phyloP scores from a whole-genome alignment of 2,329 filamentous ascomycete genomes.

The Colletotrichum incanum region DNA sequence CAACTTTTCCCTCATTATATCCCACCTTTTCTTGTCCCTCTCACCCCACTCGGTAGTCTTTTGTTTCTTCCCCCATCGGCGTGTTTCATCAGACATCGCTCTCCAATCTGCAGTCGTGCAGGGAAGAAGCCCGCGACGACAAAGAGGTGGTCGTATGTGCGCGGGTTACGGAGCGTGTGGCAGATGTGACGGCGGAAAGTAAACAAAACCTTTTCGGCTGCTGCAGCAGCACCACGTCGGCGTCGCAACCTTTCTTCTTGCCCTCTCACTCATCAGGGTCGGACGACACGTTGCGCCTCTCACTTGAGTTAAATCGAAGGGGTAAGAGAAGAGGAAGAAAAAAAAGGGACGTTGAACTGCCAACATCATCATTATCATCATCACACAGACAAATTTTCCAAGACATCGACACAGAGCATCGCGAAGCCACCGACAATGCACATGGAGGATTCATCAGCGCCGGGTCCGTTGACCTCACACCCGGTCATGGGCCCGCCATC shows the following conservation, averaged over 20 bases:
- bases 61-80: neutral
- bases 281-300: neutral
- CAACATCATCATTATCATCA: neutral
- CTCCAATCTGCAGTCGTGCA: slow-evolving; percentile 1
- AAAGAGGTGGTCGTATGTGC: slow-evolving; percentile 24
- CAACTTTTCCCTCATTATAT: slow-evolving; percentile 1
- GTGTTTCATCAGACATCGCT: neutral
- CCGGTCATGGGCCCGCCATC: slow-evolving; percentile 30
- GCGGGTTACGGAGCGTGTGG: slow-evolving; percentile 22
- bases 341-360: neutral
- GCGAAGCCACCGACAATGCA: slow-evolving; percentile 16
- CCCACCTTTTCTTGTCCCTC: neutral
- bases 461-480: slow-evolving; percentile 43
- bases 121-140: slow-evolving; percentile 35
- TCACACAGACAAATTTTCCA: neutral
- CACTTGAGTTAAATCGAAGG: neutral
- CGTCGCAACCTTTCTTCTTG: neutral
- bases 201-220: slow-evolving; percentile 36
- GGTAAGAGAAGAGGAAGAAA: neutral
- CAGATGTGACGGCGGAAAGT: slow-evolving; percentile 32
- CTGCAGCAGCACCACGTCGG: slow-evolving; percentile 20
- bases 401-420: slow-evolving; percentile 1
- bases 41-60: slow-evolving; percentile 1
- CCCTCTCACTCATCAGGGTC: slow-evolving; percentile 4
- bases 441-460: slow-evolving; percentile 27